A percentile compares a stretch with the other conserved stretches of the same genome.
Evolutionary conservation across 768 basidiomycete genomes (phyloP).

Genomic region (Termitomyces sp.): DNA sequence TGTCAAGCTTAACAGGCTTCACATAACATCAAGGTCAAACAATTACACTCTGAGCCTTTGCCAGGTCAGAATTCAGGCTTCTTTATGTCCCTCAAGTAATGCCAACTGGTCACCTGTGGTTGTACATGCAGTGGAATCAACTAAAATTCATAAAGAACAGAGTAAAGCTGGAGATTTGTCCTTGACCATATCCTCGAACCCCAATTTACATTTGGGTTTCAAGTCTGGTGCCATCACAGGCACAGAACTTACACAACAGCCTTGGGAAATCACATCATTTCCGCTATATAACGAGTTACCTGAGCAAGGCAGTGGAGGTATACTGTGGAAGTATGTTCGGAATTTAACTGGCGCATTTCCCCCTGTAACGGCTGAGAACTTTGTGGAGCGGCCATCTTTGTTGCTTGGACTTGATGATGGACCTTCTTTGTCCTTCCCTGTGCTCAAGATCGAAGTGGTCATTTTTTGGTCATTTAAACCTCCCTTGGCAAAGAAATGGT

Average conservation of each 20-base stretch:
- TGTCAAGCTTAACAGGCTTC: background rate
- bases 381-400: background rate
- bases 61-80: background rate
- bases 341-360: background rate
- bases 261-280: background rate
- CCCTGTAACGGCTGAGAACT: background rate
- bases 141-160: background rate
- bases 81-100: background rate
- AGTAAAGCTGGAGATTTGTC: background rate
- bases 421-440: background rate
- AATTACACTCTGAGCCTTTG: background rate
- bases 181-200: background rate
- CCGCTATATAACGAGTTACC: background rate
- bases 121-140: background rate
- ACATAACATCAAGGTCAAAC: background rate
- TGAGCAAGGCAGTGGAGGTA: background rate
- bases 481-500: background rate
- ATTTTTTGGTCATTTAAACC: background rate
- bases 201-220: background rate
- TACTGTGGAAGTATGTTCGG: background rate
- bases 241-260: background rate
- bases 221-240: background rate
- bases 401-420: background rate
- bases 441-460: background rate
- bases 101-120: background rate